Evolutionary conservation across 352 stramenopile species (phyloP), one percentile per base, ranked within the genome.

Genomic region (Nothophytophthora sp.): DNA sequence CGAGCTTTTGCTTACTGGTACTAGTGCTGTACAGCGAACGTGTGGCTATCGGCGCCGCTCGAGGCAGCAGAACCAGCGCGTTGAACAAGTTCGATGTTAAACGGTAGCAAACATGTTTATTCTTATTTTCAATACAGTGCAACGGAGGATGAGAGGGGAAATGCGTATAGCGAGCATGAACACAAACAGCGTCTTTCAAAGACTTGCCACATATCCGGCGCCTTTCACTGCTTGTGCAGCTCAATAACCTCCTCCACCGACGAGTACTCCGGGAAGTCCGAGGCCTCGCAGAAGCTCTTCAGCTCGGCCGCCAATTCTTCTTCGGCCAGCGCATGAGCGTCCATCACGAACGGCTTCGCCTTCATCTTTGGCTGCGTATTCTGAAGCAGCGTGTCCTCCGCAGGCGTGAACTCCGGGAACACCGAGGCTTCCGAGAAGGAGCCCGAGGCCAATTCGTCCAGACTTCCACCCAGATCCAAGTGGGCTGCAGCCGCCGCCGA

Each of bases 211-310:
- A n/a, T n/a, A n/a, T n/a, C n/a, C n/a, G n/a, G n/a, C n/a, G n/a
- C n/a, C n/a, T n/a, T n/a, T 49, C 41, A 63, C 50, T 49, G 46
- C 33, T 65, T 53, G 34, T 58, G 63, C 24, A 60, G 57, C 20
- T 76, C 60, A n/a, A 87, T 70, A 8, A 65, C 63, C 35, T 89
- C 81, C 25, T 91, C 76, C 38, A 84, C 49, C 1, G 60, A 59
- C 12, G 52, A n/a, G n/a, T n/a, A 70, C 50, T 91, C 81, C 0
- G 77, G 77, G 48, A 87, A 89, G 54, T 89, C 77, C 11, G 81
- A 85, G 13, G 75, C 59, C 55, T 81, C 68, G 15, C 68, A 89
- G 53, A 88, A 91, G 38, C 58, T 28, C 27, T 44, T 32, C 35
- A 70, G 39, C 28, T 74, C 53, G 32, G 49, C 41, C 28, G 70